Evolutionary conservation across 2,329 filamentous ascomycete genomes (phyloP), one percentile per base, ranked within the genome.

Genomic region (Ophiostoma triangulosporum): DNA sequence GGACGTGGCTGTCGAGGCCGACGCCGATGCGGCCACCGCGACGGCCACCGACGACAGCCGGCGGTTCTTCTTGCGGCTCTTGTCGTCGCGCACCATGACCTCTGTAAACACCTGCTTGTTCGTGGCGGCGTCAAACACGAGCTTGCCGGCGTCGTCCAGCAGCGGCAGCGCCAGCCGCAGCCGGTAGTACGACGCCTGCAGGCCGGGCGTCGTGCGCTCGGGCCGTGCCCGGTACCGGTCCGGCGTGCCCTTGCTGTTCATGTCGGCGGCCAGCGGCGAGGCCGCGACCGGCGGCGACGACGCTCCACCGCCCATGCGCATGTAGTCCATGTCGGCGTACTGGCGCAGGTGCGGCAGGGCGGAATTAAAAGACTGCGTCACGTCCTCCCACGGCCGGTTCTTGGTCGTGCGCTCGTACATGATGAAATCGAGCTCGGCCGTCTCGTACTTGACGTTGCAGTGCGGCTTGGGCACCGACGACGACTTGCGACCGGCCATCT

Each of bases 361-460:
- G 1, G 54, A 53, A 51, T 60, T 60, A 53, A 60, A 61, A 1
- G 57, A 33, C 6, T 54, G 51, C 9, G 58, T 59, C 12, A 61
- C 57, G 33, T 59, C 57, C 53, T 58, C 57, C 59, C 59, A 61
- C 4, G 57, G 53, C 9, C 59, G 55, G 54, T 60, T 60, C 48
- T 57, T 57, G 55, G 56, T 61, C 36, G 55, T 58, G 17, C 59
- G 59, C 57, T 59, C 56, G 54, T 61, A 61, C 58, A 61, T 58
- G 57, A 61, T 60, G 38, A 59, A 61, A 56, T 61, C 59, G 5
- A 60, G 56, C 58, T 60, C 57, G 48, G 57, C 58, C 15, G 57
- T 59, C 54, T 59, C 57, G 54, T 61, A 61, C 54, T 61, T 61
- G 57, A 60, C 56, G 51, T 61, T 61, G 56, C 57, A 59, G 54